Base-by-base conservation (phyloP, 306 rosid species). In the Hippophae gyantsensis region DNA sequence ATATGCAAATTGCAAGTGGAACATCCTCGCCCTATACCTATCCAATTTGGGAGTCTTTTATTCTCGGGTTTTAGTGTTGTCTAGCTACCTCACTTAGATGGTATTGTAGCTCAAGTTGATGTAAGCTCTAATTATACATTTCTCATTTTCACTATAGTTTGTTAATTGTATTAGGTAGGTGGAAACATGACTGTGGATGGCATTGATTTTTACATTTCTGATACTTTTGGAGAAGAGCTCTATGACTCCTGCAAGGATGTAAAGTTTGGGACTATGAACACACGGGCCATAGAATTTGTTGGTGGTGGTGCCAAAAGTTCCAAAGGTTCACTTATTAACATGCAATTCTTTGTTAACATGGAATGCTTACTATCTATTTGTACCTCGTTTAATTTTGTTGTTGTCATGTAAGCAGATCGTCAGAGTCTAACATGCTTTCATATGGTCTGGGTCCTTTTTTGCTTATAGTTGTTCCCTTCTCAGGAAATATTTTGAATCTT, bases 231-330 rank as follows among this genome's bases (percentile, higher is more conserved):
- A 44, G 73, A 85, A 65, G 96, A 80, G 49, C 83, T 90, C 48
- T 90, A 74, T 58, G 53, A 72, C 61, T 81, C 96, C 13, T 90
- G 98, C 82, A 83, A 87, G 82, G 98, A 90, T 56, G 98, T 90
- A 23, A 90, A 90, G 76, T 90, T 90, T 76, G 98, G 98, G 64
- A 90, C 98, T 13, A 90, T 90, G 98, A 90, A 90, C 74, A 90
- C 98, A 11, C 74, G 85, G 77, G 98, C 98, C 63, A 77, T 90
- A 11, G 96, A 90, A 72, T 90, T 90, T 74, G 77, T 90, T 72
- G 98, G 98, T 53, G 98, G 77, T 57, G 98, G 95, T 69, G 94
- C 98, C 60, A 72, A 43, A 77, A 83, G 52, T 78, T 87, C 69
- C 63, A 43, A 81, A 80, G 97, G 97, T 90, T 47, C 75, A 32